Evolutionary conservation across 108 stramenopile species (phyloP).

Genomic region (Pseudonitzschia multistriata): DNA sequence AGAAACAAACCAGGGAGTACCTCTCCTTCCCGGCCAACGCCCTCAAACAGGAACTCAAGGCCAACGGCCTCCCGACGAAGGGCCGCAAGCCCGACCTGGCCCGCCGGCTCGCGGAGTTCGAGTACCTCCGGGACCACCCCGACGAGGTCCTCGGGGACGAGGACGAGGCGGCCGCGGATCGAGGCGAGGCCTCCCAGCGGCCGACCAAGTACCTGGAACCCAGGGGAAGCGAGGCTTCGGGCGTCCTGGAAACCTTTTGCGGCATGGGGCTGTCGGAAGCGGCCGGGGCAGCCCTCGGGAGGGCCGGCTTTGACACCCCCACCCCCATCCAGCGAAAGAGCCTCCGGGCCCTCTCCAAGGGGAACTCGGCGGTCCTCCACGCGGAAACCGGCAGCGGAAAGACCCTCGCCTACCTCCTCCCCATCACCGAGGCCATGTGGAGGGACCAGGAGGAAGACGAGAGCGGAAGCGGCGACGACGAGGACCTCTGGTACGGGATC

Average conservation of each 20-base stretch:
- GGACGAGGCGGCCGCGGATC: not conserved
- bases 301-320: constrained; percentile 55
- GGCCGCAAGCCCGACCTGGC: constrained; percentile 84
- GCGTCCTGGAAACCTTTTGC: constrained; percentile 44
- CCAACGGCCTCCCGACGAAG: constrained; percentile 43
- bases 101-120: constrained; percentile 60
- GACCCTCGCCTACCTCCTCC: constrained; percentile 79
- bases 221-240: not conserved
- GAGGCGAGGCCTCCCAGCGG: not conserved
- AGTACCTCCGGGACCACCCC: constrained; percentile 21
- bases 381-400: constrained; percentile 86
- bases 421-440: constrained; percentile 85
- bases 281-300: constrained; percentile 59
- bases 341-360: constrained; percentile 47
- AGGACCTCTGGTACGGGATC: constrained; percentile 44
- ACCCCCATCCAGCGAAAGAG: constrained; percentile 75
- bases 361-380: constrained; percentile 68
- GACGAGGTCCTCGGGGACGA: constrained; percentile 18
- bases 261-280: constrained; percentile 59
- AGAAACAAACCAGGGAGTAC: constrained; percentile 7
- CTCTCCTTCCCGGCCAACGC: constrained; percentile 50
- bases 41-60: constrained; percentile 65
- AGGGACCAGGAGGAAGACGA: constrained; percentile 17
- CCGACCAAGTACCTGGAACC: constrained; percentile 4
- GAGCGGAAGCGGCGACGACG: constrained; percentile 26